Conservation (phyloP, 495 filamentous ascomycete genomes). For the Durotheca rogersii region DNA sequence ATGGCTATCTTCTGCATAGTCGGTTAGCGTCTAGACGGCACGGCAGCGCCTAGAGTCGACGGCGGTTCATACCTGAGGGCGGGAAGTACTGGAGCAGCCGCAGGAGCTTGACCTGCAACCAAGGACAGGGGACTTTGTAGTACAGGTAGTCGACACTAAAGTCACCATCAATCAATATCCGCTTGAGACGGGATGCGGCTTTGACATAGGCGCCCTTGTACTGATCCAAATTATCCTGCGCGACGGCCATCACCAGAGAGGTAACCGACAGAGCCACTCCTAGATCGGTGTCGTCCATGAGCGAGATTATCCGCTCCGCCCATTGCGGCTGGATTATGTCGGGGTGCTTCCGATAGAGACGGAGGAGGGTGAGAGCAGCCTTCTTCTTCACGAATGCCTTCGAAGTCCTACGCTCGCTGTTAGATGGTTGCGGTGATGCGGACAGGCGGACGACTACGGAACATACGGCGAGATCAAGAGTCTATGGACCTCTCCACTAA, state of each 20-base stretch:
- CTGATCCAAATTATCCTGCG: conserved; percentile 87
- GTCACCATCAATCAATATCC: conserved; percentile 84
- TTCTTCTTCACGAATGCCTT: conserved; percentile 99
- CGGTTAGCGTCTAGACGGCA: conserved; percentile 22
- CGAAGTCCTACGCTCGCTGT: conserved; percentile 65
- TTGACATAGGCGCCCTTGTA: conserved; percentile 95
- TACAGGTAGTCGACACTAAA: conserved; percentile 89
- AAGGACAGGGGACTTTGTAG: conserved; percentile 98
- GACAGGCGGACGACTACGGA: background rate
- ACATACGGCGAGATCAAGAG: conserved; percentile 93
- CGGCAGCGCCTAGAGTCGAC: background rate
- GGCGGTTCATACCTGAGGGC: conserved; percentile 72
- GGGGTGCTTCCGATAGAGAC: conserved; percentile 91
- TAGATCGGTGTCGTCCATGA: conserved; percentile 97
- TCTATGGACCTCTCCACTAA: conserved; percentile 90
- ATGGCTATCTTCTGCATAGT: conserved; percentile 77
- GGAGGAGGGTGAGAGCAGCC: conserved; percentile 91
- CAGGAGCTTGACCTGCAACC: conserved; percentile 95
- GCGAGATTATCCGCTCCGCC: conserved; percentile 93
- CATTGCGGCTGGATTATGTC: conserved; percentile 93
- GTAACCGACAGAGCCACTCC: conserved; percentile 95
- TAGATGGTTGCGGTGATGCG: conserved; percentile 2
- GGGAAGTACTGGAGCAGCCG: conserved; percentile 93
- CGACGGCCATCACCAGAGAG: conserved; percentile 92
- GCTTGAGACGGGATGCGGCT: conserved; percentile 83